Conservation (phyloP, 2,329 filamentous ascomycete genomes). For the Stagonosporopsis cucurbitacearum region DNA sequence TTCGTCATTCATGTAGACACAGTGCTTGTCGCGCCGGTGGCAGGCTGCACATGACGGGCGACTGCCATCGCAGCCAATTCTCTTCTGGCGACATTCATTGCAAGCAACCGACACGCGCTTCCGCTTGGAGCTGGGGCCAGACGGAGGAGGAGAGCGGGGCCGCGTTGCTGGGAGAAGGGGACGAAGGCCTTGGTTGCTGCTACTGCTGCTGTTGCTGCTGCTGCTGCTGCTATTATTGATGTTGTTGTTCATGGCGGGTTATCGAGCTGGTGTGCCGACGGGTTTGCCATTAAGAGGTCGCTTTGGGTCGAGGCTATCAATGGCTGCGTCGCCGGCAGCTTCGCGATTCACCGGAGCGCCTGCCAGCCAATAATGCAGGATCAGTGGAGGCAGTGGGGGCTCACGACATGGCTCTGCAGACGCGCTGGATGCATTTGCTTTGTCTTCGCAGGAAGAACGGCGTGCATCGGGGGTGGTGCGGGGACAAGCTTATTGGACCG, state of each 20-base stretch:
- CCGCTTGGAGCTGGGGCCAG: slow-evolving; percentile 12
- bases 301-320: slow-evolving; percentile 1
- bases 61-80: slow-evolving; percentile 20
- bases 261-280: slow-evolving; percentile 9
- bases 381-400: neutral
- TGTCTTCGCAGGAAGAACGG: slow-evolving; percentile 1
- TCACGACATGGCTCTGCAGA: slow-evolving; percentile 6
- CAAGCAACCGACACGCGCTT: slow-evolving; percentile 22
- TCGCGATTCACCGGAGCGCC: no score
- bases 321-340: slow-evolving; percentile 4
- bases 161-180: slow-evolving; percentile 18
- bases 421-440: slow-evolving; percentile 1
- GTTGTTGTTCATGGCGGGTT: slow-evolving; percentile 16
- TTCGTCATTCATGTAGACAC: slow-evolving; percentile 21
- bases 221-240: no score
- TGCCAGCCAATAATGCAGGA: neutral
- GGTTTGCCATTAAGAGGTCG: slow-evolving; percentile 5
- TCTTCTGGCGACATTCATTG: slow-evolving; percentile 19
- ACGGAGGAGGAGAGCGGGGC: slow-evolving; percentile 16
- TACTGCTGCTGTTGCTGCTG: no score
- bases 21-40: slow-evolving; percentile 11
- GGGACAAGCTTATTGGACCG: slow-evolving; percentile 3
- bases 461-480: neutral
- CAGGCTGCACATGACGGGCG: slow-evolving; percentile 19
- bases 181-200: neutral